These are phyloP conservation scores for Beauveria sp. DNA, from an alignment of 2,329 filamentous ascomycete genomes.

Conservation along the genomic window DNA sequence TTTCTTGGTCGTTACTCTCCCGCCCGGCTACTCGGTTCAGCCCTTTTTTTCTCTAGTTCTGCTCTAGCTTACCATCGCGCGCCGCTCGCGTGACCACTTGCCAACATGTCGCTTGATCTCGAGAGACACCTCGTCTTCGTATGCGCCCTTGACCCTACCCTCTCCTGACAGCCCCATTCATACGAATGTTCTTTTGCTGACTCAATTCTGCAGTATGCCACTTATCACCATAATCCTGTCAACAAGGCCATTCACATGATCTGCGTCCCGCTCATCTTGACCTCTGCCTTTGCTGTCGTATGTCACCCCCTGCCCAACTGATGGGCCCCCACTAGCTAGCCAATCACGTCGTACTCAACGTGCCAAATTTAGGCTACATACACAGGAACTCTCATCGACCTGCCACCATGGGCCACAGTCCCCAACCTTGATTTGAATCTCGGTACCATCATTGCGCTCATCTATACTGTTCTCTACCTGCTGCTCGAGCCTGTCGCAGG, in stretches of 20 bases:
- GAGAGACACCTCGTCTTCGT: conserved; percentile 80
- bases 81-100: conserved; percentile 12
- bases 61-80: conserved; percentile 1
- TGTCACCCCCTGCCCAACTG: conserved; percentile 12
- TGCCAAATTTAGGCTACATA: conserved; percentile 45
- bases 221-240: conserved; percentile 71
- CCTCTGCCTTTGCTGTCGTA: conserved; percentile 66
- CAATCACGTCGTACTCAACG: conserved; percentile 7
- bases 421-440: conserved; percentile 61
- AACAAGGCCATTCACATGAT: conserved; percentile 74
- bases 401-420: conserved; percentile 59
- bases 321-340: neutral
- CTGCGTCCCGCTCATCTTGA: conserved; percentile 69
- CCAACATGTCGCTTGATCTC: conserved; percentile 61
- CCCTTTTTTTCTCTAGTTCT: neutral
- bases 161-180: neutral
- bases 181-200: conserved; percentile 7
- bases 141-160: conserved; percentile 29
- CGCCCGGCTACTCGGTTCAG: conserved; percentile 1
- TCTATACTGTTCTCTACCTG: conserved; percentile 76
- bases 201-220: conserved; percentile 58
- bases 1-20: neutral
- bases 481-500: conserved; percentile 93
- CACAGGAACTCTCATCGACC: conserved; percentile 53
- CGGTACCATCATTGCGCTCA: conserved; percentile 54